phyloP scores from a whole-genome alignment of 257 asterid species.

The Cruciata laevipes region DNA sequence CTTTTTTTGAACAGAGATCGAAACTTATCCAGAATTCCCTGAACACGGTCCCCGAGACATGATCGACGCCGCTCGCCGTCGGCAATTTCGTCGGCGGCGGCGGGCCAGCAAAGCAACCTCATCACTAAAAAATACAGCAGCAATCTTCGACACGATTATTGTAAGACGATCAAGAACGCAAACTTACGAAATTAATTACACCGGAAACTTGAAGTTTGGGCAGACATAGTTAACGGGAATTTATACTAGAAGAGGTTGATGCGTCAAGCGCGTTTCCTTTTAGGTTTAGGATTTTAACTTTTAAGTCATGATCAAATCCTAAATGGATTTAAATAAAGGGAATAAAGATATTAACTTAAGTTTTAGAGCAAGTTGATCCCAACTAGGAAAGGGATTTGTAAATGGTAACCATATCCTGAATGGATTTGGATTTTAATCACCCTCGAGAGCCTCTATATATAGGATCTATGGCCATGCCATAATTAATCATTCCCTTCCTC shows the following conservation, averaged over 20 bases:
- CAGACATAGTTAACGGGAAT: background rate
- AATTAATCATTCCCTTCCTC: no score
- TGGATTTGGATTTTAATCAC: no score
- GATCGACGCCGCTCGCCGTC: constrained; percentile 9
- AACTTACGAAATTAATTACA: background rate
- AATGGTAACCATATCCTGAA: no score
- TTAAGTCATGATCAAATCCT: no score
- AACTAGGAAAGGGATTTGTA: no score
- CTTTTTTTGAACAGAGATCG: constrained; percentile 13
- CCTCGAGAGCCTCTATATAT: no score
- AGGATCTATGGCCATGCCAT: no score
- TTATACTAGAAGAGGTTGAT: constrained; percentile 3
- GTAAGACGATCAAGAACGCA: background rate
- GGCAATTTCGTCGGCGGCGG: constrained; percentile 12
- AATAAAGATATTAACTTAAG: no score
- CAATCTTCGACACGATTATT: background rate
- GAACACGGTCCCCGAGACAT: constrained; percentile 29
- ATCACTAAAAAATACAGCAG: constrained; percentile 16
- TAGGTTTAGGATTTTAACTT: constrained; percentile 9
- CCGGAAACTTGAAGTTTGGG: background rate
- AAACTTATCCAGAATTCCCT: constrained; percentile 26
- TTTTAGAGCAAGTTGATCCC: no score
- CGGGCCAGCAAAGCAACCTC: constrained; percentile 36
- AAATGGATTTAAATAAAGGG: no score
- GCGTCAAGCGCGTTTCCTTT: background rate